Base-by-base conservation (phyloP, 768 basidiomycete genomes). In the Coprinopsis marcescibilis region DNA sequence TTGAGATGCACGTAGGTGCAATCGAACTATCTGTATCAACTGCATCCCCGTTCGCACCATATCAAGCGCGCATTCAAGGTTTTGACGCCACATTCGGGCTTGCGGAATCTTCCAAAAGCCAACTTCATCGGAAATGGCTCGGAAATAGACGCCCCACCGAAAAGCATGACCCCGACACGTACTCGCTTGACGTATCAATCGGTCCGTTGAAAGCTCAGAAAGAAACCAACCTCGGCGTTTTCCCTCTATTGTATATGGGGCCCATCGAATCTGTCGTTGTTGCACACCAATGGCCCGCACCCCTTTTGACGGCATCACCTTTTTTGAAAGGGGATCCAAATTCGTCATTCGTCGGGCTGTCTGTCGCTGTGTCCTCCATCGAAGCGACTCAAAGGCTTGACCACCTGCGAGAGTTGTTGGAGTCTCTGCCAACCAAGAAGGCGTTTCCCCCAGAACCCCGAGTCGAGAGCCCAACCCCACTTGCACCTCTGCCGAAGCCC, bases 221-320 rank as follows among this genome's bases (percentile, higher is more conserved):
- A 39, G 66, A 58, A 33, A 65, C 62, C 14, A 51, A 53, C 14
- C 56, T 60, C 21, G 60, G 65, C 52, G 57, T 60, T 40, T 57
- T 70, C 50, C 69, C 68, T n/a, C 55, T 83, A 12, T 53, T 75
- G 27, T 68, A 65, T 13, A 49, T 81, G 13, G 71, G 71, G 19
- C 58, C 64, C 3, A 45, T 73, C 13, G 53, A 66, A 26, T 50
- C 76, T 20, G 62, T 72, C 39, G 58, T 66, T 1, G 60, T 84
- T 19, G 60, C 71, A 17, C 73, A 73, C 2, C 78, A 81, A 58
- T 88, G 83, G 83, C 80, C 82, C 7, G 60, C 72, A 33, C 75
- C 74, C n/a, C 75, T 75, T 67, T 61, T 83, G 24, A 62, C 62
- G 25, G 60, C 70, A 2, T 66, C 73, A 17, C 65, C 72, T 0